A percentile compares a stretch with the other conserved stretches of the same genome.
Conservation (phyloP, 352 stramenopile genomes). For the Globisporangium canariense region DNA sequence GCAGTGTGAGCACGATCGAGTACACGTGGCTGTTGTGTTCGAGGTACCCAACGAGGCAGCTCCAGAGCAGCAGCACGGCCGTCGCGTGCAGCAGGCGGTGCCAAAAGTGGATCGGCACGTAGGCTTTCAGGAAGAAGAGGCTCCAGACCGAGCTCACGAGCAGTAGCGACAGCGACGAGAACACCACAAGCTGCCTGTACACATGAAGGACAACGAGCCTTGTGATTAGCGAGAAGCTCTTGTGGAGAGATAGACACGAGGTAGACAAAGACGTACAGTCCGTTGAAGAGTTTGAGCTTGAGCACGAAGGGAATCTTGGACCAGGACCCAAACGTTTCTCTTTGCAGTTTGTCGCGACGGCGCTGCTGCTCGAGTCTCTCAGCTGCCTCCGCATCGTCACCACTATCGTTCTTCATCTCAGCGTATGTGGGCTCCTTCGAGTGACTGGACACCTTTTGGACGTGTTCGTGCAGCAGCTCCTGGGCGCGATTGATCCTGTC, state of each 20-base stretch:
- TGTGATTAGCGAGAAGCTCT: not conserved
- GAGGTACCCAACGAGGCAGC: conserved; percentile 79
- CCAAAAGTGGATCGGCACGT: conserved; percentile 70
- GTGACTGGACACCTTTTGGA: not conserved
- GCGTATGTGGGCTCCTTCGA: not conserved
- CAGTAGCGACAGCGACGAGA: conserved; percentile 46
- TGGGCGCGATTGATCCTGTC: conserved; percentile 17
- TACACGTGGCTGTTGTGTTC: conserved; percentile 87
- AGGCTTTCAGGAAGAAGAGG: conserved; percentile 62
- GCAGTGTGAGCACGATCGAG: conserved; percentile 89
- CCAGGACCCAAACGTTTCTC: conserved; percentile 23
- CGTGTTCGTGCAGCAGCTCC: conserved; percentile 13
- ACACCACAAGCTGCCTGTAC: conserved; percentile 56
- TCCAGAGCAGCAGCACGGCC: conserved; percentile 79
- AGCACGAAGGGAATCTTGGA: conserved; percentile 38
- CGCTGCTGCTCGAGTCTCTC: not conserved
- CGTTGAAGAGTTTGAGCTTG: conserved; percentile 67
- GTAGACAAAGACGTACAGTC: conserved; percentile 37
- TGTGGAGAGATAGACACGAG: not conserved
- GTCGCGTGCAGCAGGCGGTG: conserved; percentile 71
- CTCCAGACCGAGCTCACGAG: conserved; percentile 69
- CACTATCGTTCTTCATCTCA: not conserved
- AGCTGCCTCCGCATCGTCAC: not conserved
- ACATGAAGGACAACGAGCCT: too few relatives aligned
- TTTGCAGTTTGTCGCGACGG: not conserved